Evolutionary conservation across 2,329 filamentous ascomycete genomes (phyloP).

Genomic region (Aspergillus pseudoviridinutans): DNA sequence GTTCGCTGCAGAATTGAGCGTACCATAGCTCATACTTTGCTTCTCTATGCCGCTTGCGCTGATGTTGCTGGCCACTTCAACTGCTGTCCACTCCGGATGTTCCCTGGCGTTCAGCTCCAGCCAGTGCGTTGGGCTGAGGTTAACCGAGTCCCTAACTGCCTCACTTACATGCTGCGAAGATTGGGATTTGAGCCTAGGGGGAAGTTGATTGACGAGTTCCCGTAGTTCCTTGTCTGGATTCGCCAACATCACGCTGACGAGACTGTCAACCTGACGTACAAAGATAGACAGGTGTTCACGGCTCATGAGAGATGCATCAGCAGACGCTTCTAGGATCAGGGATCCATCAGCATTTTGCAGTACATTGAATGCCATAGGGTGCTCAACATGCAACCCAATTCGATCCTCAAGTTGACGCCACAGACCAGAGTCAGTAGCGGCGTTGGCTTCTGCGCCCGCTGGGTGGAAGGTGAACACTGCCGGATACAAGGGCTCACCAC

Average conservation of each 20-base stretch:
- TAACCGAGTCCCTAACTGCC: constrained; percentile 14
- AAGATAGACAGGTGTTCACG: constrained; percentile 26
- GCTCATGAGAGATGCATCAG: constrained; percentile 22
- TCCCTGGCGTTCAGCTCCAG: constrained; percentile 22
- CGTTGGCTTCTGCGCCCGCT: constrained; percentile 1
- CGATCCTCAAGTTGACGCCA: constrained; percentile 30
- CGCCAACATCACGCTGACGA: constrained; percentile 25
- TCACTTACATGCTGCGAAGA: constrained; percentile 17
- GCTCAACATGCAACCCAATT: constrained; percentile 37
- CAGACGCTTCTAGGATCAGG: constrained; percentile 24
- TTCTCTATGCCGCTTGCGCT: constrained; percentile 16
- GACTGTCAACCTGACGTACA: constrained; percentile 25
- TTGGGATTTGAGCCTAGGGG: constrained; percentile 20
- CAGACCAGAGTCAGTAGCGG: constrained; percentile 4
- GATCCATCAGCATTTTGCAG: constrained; percentile 20
- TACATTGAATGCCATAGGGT: constrained; percentile 40
- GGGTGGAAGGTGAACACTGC: constrained; percentile 33
- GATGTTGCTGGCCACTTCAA: constrained; percentile 25
- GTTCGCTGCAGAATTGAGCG: constrained; percentile 21
- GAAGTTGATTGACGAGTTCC: constrained; percentile 21
- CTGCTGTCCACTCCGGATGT: constrained; percentile 27
- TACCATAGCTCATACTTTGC: constrained; percentile 23
- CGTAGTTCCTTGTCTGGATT: constrained; percentile 22
- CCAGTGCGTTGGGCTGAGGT: constrained; percentile 25
- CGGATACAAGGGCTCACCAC: constrained; percentile 27